Evolutionary conservation across 495 filamentous ascomycete genomes (phyloP), one percentile per base, ranked within the genome.

Genomic region (Lindgomyces ingoldianus): DNA sequence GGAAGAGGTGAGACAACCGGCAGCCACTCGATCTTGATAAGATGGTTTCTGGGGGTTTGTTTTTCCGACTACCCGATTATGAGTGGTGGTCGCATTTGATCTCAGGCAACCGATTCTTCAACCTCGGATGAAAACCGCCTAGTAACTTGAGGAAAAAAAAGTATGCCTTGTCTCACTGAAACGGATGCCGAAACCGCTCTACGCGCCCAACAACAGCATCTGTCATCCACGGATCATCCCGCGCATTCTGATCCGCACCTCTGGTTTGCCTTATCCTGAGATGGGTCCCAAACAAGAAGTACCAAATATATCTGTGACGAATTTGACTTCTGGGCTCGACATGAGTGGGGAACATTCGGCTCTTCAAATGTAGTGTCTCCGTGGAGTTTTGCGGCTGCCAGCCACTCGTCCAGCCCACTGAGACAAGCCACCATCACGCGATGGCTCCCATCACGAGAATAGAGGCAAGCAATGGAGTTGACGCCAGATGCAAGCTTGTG

Each of bases 141-240:
- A 39, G 6, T 6, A 14, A 6, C 33, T 14, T 14, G 14, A 39
- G 14, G 14, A 39, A 14, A 6, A 39, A 39, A 39, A 39, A 14
- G 33, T 39, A 6, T 39, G 33, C 33, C 33, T 39, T 39, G 33
- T n/a, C 33, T 6, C 33, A 39, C 33, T 39, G 33, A 39, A 39
- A 39, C 33, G 6, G 14, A 39, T n/a, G 33, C 33, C 33, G 14
- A 39, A 39, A 39, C 33, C 33, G 14, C 6, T 39, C 6, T 39
- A 14, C 33, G 33, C 33, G 33, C 33, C 33, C 33, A 39, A 39
- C 33, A n/a, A n/a, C n/a, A n/a, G n/a, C n/a, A 42, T 42, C 36
- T n/a, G 36, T 42, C 36, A 42, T 42, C 44, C n/a, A n/a, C 44
- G 44, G 44, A 18, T 19, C 44, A 47, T 47, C 44, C 44, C 44